phyloP scores from a whole-genome alignment of 78 protist genomes.

The Planoprotostelium fungivorum region DNA sequence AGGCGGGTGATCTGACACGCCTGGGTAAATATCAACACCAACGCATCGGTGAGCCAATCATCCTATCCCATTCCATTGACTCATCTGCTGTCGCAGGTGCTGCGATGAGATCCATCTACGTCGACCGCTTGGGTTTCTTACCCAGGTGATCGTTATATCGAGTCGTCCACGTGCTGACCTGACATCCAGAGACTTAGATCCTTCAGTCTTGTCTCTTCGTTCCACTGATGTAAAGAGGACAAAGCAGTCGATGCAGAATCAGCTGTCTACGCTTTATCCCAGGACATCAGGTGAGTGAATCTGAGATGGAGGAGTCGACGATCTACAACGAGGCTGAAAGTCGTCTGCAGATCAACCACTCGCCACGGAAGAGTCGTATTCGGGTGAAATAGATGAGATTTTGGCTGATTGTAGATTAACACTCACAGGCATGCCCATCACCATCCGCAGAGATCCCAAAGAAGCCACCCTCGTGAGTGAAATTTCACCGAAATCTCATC shows the following conservation, averaged over 20 bases:
- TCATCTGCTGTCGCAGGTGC: too few relatives aligned
- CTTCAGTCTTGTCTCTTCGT: neutral
- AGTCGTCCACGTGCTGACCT: neutral
- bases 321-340: too few relatives aligned
- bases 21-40: neutral
- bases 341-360: neutral
- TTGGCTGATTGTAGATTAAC: too few relatives aligned
- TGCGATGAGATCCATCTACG: neutral
- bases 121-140: neutral
- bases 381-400: too few relatives aligned
- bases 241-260: neutral
- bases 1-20: neutral
- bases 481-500: too few relatives aligned
- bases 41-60: constrained; percentile 2
- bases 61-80: too few relatives aligned
- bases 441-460: too few relatives aligned
- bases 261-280: neutral
- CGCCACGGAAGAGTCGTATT: neutral
- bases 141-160: too few relatives aligned
- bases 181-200: neutral
- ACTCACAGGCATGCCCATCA: too few relatives aligned
- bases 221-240: neutral
- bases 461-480: too few relatives aligned
- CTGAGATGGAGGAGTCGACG: too few relatives aligned
- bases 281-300: too few relatives aligned